Base-by-base conservation (phyloP, 2,329 filamentous ascomycete genomes). In the Hysterium pulicare region DNA sequence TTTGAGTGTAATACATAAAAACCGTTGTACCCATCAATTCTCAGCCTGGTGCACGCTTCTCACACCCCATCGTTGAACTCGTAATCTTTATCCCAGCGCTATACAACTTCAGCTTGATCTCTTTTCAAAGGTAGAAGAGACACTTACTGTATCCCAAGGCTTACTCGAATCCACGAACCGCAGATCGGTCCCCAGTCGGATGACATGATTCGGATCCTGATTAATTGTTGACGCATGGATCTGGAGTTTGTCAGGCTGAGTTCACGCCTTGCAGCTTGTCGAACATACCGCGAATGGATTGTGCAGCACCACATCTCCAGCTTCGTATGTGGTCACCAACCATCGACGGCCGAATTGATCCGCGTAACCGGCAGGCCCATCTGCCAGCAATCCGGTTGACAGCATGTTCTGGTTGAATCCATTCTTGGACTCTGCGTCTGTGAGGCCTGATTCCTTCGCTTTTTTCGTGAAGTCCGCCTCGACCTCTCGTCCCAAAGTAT, bases 161-260 rank as follows among this genome's bases (percentile, higher is more conserved):
- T 69, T 70, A 5, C 71, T 72, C 4, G 70, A 67, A 47, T 80
- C 68, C 6, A 78, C 76, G 51, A 80, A 81, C 2, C 78, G 69
- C 38, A 81, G 50, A 53, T 81, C 77, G 2, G 78, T 80, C 0
- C 74, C 78, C 0, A 81, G 67, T 1, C 77, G 69, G 36, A 81
- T 80, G 1, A 73, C 58, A 41, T 74, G 73, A 5, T 73, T 62
- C 0, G 70, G 68, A 33, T 79, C 75, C 35, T 74, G 66, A 39
- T 81, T 81, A 43, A 79, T 66, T 0, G 75, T 78, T 2, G 76
- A 79, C 0, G 78, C 76, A 53, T 81, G 78, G 15, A 81, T 79
- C 75, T 78, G 41, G 2, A 24, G 2, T 20, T 11, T 22, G 22
- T 59, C 26, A 61, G 49, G 22, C 15, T 16, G 8, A 6, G 7